phyloP scores from a whole-genome alignment of 176 grass and related monocot species.

The sorghum (Sorghum bicolor) region Sorghum_bicolor_NCBIv3 NC_012877.2:59822501-59823000 shows the following conservation, averaged over 20 bases:
- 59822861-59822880: too few relatives aligned
- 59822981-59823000: too few relatives aligned
- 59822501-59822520: not conserved
- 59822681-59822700: too few relatives aligned
- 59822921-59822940: too few relatives aligned
- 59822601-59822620: not conserved
- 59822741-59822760: not conserved
- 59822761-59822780: not conserved
- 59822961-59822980: too few relatives aligned
- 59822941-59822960: too few relatives aligned
- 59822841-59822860: not conserved
- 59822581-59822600: not conserved
- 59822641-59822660: not conserved
- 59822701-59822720: slow-evolving; percentile 1
- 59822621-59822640: not conserved
- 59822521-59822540: not conserved
- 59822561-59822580: not conserved
- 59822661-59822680: not conserved
- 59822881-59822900: too few relatives aligned
- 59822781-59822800: not conserved
- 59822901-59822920: too few relatives aligned
- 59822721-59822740: not conserved
- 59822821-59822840: not conserved
- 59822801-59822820: too few relatives aligned
- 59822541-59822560: slow-evolving; percentile 1